A percentile compares a stretch with the other conserved stretches of the same genome.
phyloP scores from a whole-genome alignment of 768 basidiomycete genomes.

The Naganishia friedmannii region DNA sequence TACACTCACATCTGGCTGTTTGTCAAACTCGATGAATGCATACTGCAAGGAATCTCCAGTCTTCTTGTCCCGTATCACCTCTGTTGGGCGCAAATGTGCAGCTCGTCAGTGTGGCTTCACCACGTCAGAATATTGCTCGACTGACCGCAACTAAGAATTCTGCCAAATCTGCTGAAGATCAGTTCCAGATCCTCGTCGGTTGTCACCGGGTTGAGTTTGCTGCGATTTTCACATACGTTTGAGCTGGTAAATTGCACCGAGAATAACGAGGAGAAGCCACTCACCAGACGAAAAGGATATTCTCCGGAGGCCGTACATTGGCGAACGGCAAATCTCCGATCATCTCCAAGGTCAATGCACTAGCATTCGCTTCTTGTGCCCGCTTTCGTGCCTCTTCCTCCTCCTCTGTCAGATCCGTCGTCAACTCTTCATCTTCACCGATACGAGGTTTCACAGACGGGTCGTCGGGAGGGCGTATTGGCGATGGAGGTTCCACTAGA shows the following conservation, averaged over 20 bases:
- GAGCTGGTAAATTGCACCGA: background rate
- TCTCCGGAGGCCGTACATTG: slow-evolving; percentile 94
- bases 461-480: slow-evolving; percentile 76
- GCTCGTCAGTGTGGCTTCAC: too few relatives aligned
- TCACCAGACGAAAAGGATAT: slow-evolving; percentile 90
- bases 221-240: background rate
- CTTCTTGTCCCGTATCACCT: slow-evolving; percentile 91
- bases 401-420: slow-evolving; percentile 76
- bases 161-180: slow-evolving; percentile 92
- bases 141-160: slow-evolving; percentile 68
- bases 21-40: slow-evolving; percentile 97
- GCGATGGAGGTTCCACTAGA: slow-evolving; percentile 68
- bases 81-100: slow-evolving; percentile 81
- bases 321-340: slow-evolving; percentile 98
- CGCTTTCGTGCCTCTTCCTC: slow-evolving; percentile 76
- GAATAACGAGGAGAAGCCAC: background rate
- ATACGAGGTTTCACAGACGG: slow-evolving; percentile 68
- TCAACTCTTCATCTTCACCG: slow-evolving; percentile 88
- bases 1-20: slow-evolving; percentile 83
- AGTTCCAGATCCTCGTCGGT: slow-evolving; percentile 93
- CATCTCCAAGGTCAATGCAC: slow-evolving; percentile 97
- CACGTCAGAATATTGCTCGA: background rate
- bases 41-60: slow-evolving; percentile 96
- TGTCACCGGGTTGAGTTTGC: slow-evolving; percentile 89
- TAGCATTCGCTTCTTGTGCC: slow-evolving; percentile 84